A percentile compares a stretch with the other conserved stretches of the same genome.
phyloP scores from a whole-genome alignment of 83 land plant species.

The Picea engelmannii region DNA sequence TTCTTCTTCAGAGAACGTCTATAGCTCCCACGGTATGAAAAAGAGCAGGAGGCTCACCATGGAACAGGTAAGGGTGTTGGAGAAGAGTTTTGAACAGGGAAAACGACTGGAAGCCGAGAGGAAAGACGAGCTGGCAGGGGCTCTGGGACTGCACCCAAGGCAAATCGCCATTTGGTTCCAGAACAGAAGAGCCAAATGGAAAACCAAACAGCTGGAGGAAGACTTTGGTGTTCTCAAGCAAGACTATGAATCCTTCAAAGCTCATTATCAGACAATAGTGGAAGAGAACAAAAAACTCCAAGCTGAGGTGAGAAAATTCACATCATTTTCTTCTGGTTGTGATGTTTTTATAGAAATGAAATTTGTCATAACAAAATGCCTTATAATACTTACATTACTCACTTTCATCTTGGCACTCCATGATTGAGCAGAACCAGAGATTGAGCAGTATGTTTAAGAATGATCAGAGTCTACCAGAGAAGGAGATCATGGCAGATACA shows the following conservation, averaged over 20 bases:
- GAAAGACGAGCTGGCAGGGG: conserved; percentile 39
- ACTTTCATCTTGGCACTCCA: neutral
- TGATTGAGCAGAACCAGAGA: conserved; percentile 9
- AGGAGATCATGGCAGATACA: neutral
- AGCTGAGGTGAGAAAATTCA: conserved; percentile 5
- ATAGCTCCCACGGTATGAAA: too few species aligned
- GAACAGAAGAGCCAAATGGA: too few species aligned
- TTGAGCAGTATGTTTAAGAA: neutral
- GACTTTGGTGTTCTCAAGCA: conserved; percentile 4
- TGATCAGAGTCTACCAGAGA: neutral
- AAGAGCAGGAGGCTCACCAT: conserved; percentile 53
- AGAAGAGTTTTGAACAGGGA: conserved; percentile 25
- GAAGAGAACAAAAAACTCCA: conserved; percentile 6
- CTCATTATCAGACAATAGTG: neutral
- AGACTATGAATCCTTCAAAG: conserved; percentile 9
- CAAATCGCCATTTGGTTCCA: too few species aligned
- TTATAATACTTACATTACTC: neutral
- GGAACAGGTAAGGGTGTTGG: conserved; percentile 44
- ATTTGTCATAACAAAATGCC: neutral
- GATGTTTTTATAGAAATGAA: neutral
- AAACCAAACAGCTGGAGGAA: conserved; percentile 5
- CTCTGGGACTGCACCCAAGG: conserved; percentile 51
- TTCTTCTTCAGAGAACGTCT: too few species aligned
- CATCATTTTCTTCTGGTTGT: neutral
- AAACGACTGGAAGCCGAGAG: conserved; percentile 45